Evolutionary conservation across 208 protist species (phyloP).

Genomic region (Trypanosoma scelopori): DNA sequence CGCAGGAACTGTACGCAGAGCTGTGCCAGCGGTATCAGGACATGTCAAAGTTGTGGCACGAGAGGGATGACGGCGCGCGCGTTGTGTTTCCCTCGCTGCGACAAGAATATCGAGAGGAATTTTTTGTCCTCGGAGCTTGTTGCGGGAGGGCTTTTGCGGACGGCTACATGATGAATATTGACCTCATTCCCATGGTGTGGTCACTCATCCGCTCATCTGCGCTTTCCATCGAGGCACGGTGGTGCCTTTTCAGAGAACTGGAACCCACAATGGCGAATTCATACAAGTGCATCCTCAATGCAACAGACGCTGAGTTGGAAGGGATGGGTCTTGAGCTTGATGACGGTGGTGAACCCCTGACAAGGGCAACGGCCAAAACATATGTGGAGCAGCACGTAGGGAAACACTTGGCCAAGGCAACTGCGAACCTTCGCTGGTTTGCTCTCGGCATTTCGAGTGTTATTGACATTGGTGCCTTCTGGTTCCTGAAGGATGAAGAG

Average conservation of each 20-base stretch:
- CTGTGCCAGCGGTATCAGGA: slow-evolving; percentile 49
- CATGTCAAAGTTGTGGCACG: slow-evolving; percentile 53
- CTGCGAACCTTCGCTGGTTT: slow-evolving; percentile 67
- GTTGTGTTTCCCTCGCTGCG: slow-evolving; percentile 58
- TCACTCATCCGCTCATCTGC: slow-evolving; percentile 31
- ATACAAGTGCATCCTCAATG: slow-evolving; percentile 36
- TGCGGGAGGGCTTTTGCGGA: slow-evolving; percentile 76
- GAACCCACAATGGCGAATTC: slow-evolving; percentile 56
- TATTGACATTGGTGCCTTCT: slow-evolving; percentile 64
- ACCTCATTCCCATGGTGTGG: slow-evolving; percentile 59
- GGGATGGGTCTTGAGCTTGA: slow-evolving; percentile 56
- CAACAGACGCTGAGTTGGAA: slow-evolving; percentile 45
- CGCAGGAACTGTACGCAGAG: slow-evolving; percentile 86
- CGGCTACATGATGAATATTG: slow-evolving; percentile 68
- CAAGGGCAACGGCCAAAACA: slow-evolving; percentile 22
- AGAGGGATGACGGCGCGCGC: slow-evolving; percentile 46
- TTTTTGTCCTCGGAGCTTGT: slow-evolving; percentile 72
- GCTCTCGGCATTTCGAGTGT: slow-evolving; percentile 53
- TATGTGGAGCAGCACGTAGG: slow-evolving; percentile 41
- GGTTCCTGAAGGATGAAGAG: slow-evolving; percentile 52
- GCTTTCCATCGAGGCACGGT: background rate
- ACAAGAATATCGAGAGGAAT: slow-evolving; percentile 47
- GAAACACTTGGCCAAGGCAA: slow-evolving; percentile 30
- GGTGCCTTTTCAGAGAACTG: slow-evolving; percentile 41
- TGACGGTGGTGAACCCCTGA: slow-evolving; percentile 39